These are phyloP conservation scores for Strombidium stylifer DNA, from an alignment of 73 alveolate species.

Conservation along the genomic window DNA sequence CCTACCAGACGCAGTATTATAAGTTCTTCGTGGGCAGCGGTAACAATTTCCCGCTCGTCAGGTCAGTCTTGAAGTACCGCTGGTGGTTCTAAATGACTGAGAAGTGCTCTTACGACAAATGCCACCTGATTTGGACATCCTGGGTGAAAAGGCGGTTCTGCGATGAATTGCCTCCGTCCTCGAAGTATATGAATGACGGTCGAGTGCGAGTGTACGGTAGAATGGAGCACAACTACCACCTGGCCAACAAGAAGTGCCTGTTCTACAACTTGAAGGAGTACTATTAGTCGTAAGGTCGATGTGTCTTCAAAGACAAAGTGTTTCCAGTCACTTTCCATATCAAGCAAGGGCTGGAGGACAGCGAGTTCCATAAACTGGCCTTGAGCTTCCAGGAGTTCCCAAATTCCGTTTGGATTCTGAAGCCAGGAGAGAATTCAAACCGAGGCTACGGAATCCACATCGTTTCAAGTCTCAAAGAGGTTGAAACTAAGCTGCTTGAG, in stretches of 20 bases:
- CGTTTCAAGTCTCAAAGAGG: slow-evolving; percentile 3
- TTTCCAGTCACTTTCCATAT: slow-evolving; percentile 14
- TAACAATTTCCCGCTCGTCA: slow-evolving; percentile 38
- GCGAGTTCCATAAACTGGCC: no score
- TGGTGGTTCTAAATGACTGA: slow-evolving; percentile 42
- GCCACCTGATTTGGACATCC: slow-evolving; percentile 36
- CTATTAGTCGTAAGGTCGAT: not conserved
- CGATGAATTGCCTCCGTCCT: not conserved
- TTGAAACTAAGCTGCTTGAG: not conserved
- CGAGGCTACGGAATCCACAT: slow-evolving; percentile 37
- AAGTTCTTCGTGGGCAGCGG: slow-evolving; percentile 42
- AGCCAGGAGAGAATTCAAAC: slow-evolving; percentile 56
- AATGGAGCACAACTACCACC: slow-evolving; percentile 29
- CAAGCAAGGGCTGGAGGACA: not conserved
- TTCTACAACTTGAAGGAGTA: slow-evolving; percentile 7
- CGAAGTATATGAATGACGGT: not conserved
- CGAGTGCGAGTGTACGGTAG: slow-evolving; percentile 8
- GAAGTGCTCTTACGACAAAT: slow-evolving; percentile 3
- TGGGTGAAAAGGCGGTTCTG: slow-evolving; percentile 1
- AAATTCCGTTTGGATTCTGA: slow-evolving; percentile 41
- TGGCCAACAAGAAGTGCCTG: slow-evolving; percentile 12
- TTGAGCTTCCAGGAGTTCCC: no score
- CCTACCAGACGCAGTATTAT: slow-evolving; percentile 10
- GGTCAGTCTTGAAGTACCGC: slow-evolving; percentile 18
- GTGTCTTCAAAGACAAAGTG: slow-evolving; percentile 10